A percentile compares a stretch with the other conserved stretches of the same genome.
Evolutionary conservation across 352 stramenopile species (phyloP).

Genomic region (Globisporangium splendens): DNA sequence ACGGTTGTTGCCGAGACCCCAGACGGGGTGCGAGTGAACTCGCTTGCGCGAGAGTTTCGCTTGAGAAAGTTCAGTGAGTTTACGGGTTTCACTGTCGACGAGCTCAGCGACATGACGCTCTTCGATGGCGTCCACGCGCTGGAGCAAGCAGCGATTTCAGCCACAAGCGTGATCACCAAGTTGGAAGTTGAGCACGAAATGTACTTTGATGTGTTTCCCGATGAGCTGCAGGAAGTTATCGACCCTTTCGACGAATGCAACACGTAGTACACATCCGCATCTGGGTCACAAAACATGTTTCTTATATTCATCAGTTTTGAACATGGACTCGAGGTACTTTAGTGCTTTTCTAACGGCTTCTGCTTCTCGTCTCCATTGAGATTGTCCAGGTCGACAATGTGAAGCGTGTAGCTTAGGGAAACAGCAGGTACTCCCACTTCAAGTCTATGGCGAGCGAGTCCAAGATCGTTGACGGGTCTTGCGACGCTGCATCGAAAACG

Average conservation of each 20-base stretch:
- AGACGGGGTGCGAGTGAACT: too few relatives aligned
- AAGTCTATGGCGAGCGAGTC: conserved; percentile 28
- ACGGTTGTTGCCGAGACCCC: too few relatives aligned
- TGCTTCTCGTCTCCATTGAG: conserved; percentile 6
- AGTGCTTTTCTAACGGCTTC: neutral
- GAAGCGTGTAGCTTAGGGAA: conserved; percentile 28
- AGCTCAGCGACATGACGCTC: conserved; percentile 17
- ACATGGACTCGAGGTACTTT: neutral
- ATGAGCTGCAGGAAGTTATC: conserved; percentile 25
- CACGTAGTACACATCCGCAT: neutral
- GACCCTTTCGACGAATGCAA: conserved; percentile 25
- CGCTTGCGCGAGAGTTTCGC: too few relatives aligned
- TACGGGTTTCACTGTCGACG: conserved; percentile 13
- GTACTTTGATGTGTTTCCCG: conserved; percentile 34
- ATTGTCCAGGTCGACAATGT: conserved; percentile 40
- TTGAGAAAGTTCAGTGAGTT: conserved; percentile 6
- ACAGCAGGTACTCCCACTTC: conserved; percentile 28
- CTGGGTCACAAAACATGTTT: neutral
- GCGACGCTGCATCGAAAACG: conserved; percentile 22
- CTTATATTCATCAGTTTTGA: neutral
- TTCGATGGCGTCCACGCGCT: conserved; percentile 19
- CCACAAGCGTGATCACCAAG: conserved; percentile 9
- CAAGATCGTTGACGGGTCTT: conserved; percentile 23
- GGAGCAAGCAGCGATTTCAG: conserved; percentile 9
- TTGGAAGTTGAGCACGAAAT: conserved; percentile 14